Evolutionary conservation across 148 eudicot genomes (phyloP).

Genomic region (Persicaria maculosa): DNA sequence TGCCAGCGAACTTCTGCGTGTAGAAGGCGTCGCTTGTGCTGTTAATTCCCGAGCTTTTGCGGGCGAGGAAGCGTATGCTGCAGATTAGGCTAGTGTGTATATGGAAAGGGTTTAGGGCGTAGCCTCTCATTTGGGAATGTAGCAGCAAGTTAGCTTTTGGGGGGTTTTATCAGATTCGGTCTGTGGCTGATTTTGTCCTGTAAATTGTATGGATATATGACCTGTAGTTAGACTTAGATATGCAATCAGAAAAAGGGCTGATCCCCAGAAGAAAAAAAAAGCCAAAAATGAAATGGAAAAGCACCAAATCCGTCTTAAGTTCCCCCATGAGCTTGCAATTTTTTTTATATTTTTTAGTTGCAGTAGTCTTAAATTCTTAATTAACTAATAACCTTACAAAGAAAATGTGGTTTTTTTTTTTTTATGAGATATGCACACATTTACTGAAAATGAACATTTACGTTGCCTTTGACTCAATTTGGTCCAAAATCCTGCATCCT

Average conservation of each 20-base stretch:
- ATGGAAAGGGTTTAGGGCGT: neutral
- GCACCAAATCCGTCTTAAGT: neutral
- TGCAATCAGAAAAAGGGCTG: neutral
- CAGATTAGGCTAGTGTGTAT: neutral
- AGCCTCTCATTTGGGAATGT: neutral
- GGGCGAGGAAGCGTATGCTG: neutral
- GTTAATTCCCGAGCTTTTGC: neutral
- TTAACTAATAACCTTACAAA: too few species aligned
- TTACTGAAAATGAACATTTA: too few species aligned
- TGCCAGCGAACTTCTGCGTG: conserved; percentile 14
- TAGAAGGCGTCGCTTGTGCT: neutral
- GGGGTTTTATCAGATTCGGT: neutral
- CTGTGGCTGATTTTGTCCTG: neutral
- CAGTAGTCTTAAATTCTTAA: neutral
- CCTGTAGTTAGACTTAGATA: neutral
- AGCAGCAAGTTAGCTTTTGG: neutral
- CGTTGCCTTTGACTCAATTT: too few species aligned
- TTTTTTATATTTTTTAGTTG: neutral
- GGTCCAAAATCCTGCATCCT: too few species aligned
- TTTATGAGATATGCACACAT: too few species aligned
- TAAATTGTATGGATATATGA: conserved; percentile 6
- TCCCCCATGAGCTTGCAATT: neutral
- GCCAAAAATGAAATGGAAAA: neutral
- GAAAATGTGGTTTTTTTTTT: too few species aligned
- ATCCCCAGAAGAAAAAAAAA: neutral